Conservation (phyloP, 768 basidiomycete species). For the Kwoniella pini region DNA sequence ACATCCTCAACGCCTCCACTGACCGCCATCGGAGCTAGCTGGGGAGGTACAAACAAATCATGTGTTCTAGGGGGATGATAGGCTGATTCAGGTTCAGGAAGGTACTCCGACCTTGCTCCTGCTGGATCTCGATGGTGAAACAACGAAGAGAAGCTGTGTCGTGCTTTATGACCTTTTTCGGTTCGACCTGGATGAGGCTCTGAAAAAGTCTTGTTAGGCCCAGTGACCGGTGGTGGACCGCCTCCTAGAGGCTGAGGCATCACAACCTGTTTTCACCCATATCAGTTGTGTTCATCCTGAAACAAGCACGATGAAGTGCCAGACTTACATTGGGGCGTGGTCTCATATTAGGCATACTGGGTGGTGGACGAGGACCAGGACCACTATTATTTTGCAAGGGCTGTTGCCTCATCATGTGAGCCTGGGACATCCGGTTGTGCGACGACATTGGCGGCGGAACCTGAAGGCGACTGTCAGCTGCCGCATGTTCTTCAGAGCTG, state of each 20-base stretch:
- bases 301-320: not conserved
- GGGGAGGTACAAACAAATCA: conserved; percentile 34
- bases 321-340: conserved; percentile 27
- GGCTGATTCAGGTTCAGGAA: conserved; percentile 21
- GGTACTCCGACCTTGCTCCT: not conserved
- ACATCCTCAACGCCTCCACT: conserved; percentile 29
- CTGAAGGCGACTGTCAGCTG: conserved; percentile 1
- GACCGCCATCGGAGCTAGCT: conserved; percentile 25
- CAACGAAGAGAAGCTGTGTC: conserved; percentile 12
- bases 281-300: not conserved
- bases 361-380: conserved; percentile 24
- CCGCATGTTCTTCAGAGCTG: not conserved
- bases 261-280: conserved; percentile 21
- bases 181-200: conserved; percentile 20
- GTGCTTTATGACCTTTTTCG: conserved; percentile 15
- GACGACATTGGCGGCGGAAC: conserved; percentile 18
- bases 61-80: conserved; percentile 24
- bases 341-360: conserved; percentile 40
- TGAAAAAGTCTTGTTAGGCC: conserved; percentile 24
- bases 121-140: conserved; percentile 15
- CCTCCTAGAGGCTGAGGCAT: conserved; percentile 41
- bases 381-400: not conserved
- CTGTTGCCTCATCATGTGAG: conserved; percentile 8
- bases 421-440: conserved; percentile 9
- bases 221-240: conserved; percentile 2